A percentile compares a stretch with the other conserved stretches of the same genome.
Conservation (phyloP, 331 rosid genomes). For the Dryas integrifolia region DNA sequence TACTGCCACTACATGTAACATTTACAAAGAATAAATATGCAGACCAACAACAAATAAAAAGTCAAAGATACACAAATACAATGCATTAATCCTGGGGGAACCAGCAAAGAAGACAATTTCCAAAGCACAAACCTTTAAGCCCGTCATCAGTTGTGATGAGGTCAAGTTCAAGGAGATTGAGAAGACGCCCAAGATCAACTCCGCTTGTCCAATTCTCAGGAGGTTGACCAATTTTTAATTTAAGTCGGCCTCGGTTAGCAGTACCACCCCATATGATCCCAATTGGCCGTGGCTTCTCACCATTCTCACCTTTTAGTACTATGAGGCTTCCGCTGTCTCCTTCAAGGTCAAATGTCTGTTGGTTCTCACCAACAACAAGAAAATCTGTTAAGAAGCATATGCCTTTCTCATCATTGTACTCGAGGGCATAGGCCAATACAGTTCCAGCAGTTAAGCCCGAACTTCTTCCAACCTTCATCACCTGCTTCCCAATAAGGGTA, state of each 20-base stretch:
- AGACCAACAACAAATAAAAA: constrained; percentile 3
- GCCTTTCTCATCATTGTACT: constrained; percentile 98
- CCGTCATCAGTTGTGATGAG: constrained; percentile 87
- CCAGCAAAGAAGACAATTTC: constrained; percentile 8
- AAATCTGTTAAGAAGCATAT: constrained; percentile 96
- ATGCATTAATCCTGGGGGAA: constrained; percentile 1
- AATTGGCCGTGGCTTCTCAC: constrained; percentile 78
- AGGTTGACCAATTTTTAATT: constrained; percentile 85
- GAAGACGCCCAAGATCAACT: constrained; percentile 96
- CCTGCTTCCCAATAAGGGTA: constrained; percentile 87
- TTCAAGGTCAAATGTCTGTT: constrained; percentile 95
- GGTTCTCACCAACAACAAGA: constrained; percentile 98
- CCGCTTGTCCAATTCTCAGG: constrained; percentile 99
- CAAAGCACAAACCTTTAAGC: constrained; percentile 63
- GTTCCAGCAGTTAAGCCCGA: constrained; percentile 94
- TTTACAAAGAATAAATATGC: not conserved
- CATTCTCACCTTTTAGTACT: constrained; percentile 71
- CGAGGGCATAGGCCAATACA: constrained; percentile 93
- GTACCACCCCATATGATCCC: constrained; percentile 99
- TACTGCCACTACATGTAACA: constrained; percentile 64
- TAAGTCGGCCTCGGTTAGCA: constrained; percentile 94
- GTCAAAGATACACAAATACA: not conserved
- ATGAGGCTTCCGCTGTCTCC: constrained; percentile 99
- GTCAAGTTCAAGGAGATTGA: constrained; percentile 92
- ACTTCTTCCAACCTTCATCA: constrained; percentile 97